Percentiles rank a stretch among this genome's conserved stretches.
Evolutionary conservation across 345 rosid genomes (phyloP).

Genomic region (Carallia brachiata): DNA sequence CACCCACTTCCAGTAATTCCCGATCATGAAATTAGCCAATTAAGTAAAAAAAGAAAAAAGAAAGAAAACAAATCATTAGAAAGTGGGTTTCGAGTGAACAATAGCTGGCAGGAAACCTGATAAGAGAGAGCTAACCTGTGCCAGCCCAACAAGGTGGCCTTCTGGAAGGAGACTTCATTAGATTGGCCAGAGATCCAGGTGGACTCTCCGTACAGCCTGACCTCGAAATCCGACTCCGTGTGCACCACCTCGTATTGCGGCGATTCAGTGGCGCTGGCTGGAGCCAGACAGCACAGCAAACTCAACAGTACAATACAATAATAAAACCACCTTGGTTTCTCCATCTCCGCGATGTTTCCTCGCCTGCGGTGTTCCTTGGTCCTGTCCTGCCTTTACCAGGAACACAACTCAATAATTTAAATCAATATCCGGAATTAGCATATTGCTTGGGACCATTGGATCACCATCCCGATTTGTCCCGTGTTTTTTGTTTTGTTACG

Average conservation of each 20-base stretch:
- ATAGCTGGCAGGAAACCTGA: not conserved
- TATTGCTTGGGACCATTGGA: no score
- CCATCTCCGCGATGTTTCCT: no score
- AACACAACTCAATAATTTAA: no score
- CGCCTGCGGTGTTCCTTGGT: no score
- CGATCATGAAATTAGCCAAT: not conserved
- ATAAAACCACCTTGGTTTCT: no score
- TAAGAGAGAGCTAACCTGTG: conserved; percentile 36
- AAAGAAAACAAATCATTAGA: not conserved
- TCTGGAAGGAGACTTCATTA: conserved; percentile 51
- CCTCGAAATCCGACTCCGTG: conserved; percentile 57
- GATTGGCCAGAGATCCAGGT: conserved; percentile 59
- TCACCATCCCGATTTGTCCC: no score
- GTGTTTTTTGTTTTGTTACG: no score
- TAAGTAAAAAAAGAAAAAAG: not conserved
- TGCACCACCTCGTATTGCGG: conserved; percentile 54
- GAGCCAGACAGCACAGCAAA: conserved; percentile 15
- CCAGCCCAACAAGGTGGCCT: conserved; percentile 57
- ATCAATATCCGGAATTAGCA: no score
- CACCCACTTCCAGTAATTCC: not conserved
- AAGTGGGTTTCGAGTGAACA: not conserved
- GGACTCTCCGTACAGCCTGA: conserved; percentile 48
- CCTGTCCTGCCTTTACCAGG: no score
- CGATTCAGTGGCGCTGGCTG: conserved; percentile 37
- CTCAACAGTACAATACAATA: not conserved